phyloP scores from a whole-genome alignment of 495 filamentous ascomycete genomes.

The Xylaria curta region DNA sequence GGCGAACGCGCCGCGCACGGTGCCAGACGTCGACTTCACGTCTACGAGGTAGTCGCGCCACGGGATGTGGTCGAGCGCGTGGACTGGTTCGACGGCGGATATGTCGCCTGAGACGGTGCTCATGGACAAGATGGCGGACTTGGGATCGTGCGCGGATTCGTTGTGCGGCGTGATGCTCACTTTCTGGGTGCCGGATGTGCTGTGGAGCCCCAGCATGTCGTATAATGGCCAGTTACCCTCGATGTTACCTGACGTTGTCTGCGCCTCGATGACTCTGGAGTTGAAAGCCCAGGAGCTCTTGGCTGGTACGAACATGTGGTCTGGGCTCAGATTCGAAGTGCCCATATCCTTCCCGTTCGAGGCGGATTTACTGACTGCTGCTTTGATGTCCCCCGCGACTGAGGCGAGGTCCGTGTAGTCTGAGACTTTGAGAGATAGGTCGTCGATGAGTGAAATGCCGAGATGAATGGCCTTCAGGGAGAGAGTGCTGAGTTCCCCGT shows the following conservation, averaged over 20 bases:
- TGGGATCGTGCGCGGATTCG: constrained; percentile 31
- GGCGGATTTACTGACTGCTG: constrained; percentile 25
- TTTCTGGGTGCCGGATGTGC: constrained; percentile 45
- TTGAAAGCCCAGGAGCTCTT: constrained; percentile 39
- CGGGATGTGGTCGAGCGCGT: constrained; percentile 37
- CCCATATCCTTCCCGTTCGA: constrained; percentile 20
- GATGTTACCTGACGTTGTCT: constrained; percentile 46
- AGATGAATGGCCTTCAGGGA: constrained; percentile 43
- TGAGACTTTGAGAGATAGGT: constrained; percentile 42
- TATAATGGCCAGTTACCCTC: constrained; percentile 51
- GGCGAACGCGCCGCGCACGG: constrained; percentile 39
- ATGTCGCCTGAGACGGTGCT: constrained; percentile 46
- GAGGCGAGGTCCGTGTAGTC: constrained; percentile 34
- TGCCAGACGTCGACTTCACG: constrained; percentile 44
- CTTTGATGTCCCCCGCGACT: constrained; percentile 39
- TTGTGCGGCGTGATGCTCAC: constrained; percentile 47
- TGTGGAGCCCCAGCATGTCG: constrained; percentile 46
- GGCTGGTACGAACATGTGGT: constrained; percentile 33
- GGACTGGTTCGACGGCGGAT: constrained; percentile 44
- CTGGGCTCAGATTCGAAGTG: constrained; percentile 16
- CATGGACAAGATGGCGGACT: constrained; percentile 44
- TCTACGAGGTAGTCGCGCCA: constrained; percentile 51
- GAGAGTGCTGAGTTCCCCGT: constrained; percentile 38
- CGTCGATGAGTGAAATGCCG: constrained; percentile 47
- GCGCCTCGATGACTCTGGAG: constrained; percentile 43